Evolutionary conservation across 108 stramenopile species (phyloP), one percentile per base, ranked within the genome.

Genomic region (Cyclostephanos tholiformis): DNA sequence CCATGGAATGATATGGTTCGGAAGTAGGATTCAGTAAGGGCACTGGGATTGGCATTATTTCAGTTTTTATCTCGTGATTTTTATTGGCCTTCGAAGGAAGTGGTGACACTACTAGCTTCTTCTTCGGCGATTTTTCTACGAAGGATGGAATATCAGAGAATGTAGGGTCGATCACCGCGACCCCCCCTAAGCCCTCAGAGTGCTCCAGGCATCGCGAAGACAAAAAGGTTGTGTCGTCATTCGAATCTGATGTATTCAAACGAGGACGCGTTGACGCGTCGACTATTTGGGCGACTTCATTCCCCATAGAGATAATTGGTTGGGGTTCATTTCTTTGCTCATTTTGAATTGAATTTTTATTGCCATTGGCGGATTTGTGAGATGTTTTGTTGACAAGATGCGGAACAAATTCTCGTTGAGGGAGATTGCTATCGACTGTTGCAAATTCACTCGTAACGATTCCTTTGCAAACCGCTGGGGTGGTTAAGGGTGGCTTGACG

Each of bases 51-150:
- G 32, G 32, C 0, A 35, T 20, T 6, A 35, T 41, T 30, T 49
- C 49, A 59, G 38, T 52, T 13, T 9, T 43, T 57, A 63, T 77
- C 59, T 80, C 80, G 8, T 59, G 23, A 8, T 48, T 68, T 19
- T 19, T 12, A 32, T 55, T 63, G 52, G 17, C 22, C 4, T 61
- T 58, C 23, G 23, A 35, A 17, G 69, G 52, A 25, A 63, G 20
- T 25, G 70, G 66, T 27, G 65, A 74, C 44, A 61, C 65, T 23
- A 27, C 26, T 8, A 43, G 58, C 59, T 12, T 46, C 16, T 46
- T 46, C 44, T 46, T 46, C 44, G 62, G 46, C n/a, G 38, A 63
- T 63, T 63, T 20, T 63, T 41, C 62, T 9, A 39, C 39, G 35
- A 22, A 63, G n/a, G 38, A 63, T 20, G 36, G 39, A 49, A 67